Conservation (phyloP, 2,329 filamentous ascomycete genomes). For the Didymella exigua region DNA sequence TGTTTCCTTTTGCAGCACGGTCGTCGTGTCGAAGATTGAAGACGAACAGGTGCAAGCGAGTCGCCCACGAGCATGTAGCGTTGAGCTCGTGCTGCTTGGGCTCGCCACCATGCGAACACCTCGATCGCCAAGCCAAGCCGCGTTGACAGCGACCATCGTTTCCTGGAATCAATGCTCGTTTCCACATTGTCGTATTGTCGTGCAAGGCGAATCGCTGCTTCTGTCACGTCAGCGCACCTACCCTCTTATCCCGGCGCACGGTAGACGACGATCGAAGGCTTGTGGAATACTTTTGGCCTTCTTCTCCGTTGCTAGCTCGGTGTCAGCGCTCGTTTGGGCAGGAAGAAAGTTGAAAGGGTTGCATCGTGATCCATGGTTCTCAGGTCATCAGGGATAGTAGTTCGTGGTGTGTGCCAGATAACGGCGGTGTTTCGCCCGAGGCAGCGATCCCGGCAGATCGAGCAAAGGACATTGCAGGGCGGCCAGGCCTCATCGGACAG, state of each 20-base stretch:
- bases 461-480: conserved; percentile 17
- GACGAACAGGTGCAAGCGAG: background rate
- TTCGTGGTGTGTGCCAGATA: conserved; percentile 24
- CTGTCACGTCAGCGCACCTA: conserved; percentile 1
- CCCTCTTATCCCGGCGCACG: background rate
- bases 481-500: conserved; percentile 6
- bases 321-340: conserved; percentile 17
- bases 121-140: background rate
- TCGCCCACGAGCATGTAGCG: background rate
- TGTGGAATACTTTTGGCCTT: conserved; percentile 21
- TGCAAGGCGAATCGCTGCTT: conserved; percentile 10
- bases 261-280: conserved; percentile 12
- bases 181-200: background rate
- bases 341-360: conserved; percentile 14
- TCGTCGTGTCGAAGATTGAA: background rate
- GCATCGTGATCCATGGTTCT: conserved; percentile 23
- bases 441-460: conserved; percentile 32
- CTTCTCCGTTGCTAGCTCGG: conserved; percentile 22
- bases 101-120: background rate
- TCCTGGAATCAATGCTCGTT: background rate
- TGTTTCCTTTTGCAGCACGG: background rate
- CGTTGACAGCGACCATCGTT: background rate
- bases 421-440: conserved; percentile 23
- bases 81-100: background rate
- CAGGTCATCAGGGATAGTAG: conserved; percentile 17